Evolutionary conservation across 1,284 basidiomycete species (phyloP).

Genomic region (Heterobasidion annosum): DNA sequence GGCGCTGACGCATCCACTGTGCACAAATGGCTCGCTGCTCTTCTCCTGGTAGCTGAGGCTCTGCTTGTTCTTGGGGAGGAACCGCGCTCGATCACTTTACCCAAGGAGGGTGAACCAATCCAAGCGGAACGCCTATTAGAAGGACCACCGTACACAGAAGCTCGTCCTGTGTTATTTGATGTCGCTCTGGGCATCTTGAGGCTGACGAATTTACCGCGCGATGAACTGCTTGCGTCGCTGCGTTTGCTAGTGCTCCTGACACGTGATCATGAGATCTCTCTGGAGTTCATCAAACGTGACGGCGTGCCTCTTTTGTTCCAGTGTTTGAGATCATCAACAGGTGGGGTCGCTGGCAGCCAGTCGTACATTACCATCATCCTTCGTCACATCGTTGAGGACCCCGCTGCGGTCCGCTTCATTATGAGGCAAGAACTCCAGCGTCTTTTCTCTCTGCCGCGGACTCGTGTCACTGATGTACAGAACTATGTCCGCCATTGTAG

Average conservation of each 20-base stretch:
- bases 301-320: slow-evolving; percentile 62
- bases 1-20: slow-evolving; percentile 40
- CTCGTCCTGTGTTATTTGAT: slow-evolving; percentile 63
- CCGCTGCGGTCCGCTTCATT: slow-evolving; percentile 51
- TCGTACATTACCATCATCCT: slow-evolving; percentile 83
- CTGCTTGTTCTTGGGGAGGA: slow-evolving; percentile 72
- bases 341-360: slow-evolving; percentile 57
- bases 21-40: slow-evolving; percentile 81
- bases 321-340: slow-evolving; percentile 42
- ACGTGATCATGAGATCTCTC: slow-evolving; percentile 52
- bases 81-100: slow-evolving; percentile 50
- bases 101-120: slow-evolving; percentile 62
- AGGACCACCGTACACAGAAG: slow-evolving; percentile 54
- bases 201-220: slow-evolving; percentile 54
- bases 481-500: slow-evolving; percentile 74
- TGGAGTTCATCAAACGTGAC: slow-evolving; percentile 54
- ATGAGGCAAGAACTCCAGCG: slow-evolving; percentile 82
- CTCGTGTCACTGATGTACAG: slow-evolving; percentile 61
- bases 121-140: slow-evolving; percentile 37
- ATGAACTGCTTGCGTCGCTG: slow-evolving; percentile 74
- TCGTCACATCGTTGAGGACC: slow-evolving; percentile 86
- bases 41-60: slow-evolving; percentile 77
- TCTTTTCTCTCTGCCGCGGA: slow-evolving; percentile 66
- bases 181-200: slow-evolving; percentile 62
- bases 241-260: slow-evolving; percentile 80